These are phyloP conservation scores for Styphnolobium japonicum DNA, from an alignment of 306 rosid genomes.

Conservation along the genomic window DNA sequence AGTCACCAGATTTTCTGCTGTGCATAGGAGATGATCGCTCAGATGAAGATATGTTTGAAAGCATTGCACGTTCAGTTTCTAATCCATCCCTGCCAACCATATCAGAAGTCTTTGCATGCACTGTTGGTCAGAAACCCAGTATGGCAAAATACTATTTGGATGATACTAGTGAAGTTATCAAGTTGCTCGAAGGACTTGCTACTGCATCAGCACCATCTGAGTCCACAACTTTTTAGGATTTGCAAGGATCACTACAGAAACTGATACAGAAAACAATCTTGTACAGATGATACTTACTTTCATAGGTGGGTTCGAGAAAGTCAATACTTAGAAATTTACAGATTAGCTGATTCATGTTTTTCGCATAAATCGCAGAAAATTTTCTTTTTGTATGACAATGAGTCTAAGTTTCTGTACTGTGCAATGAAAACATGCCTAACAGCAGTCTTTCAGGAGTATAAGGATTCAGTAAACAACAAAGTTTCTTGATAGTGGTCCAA, in stretches of 20 bases:
- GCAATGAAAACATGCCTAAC: slow-evolving; percentile 25
- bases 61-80: slow-evolving; percentile 39
- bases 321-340: slow-evolving; percentile 42
- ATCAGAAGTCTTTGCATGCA: slow-evolving; percentile 57
- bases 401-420: slow-evolving; percentile 10
- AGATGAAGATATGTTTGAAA: slow-evolving; percentile 73
- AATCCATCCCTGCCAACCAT: slow-evolving; percentile 38
- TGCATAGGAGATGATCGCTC: slow-evolving; percentile 79
- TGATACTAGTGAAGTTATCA: slow-evolving; percentile 57
- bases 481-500: slow-evolving; percentile 5
- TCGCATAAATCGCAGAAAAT: slow-evolving; percentile 16
- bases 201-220: slow-evolving; percentile 26
- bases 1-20: slow-evolving; percentile 61
- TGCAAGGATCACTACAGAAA: slow-evolving; percentile 32
- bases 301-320: slow-evolving; percentile 28
- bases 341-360: slow-evolving; percentile 40
- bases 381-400: neutral
- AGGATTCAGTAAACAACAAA: slow-evolving; percentile 3
- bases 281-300: slow-evolving; percentile 42
- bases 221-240: neutral
- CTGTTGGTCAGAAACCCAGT: slow-evolving; percentile 75
- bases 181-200: slow-evolving; percentile 53
- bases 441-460: neutral
- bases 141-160: slow-evolving; percentile 74
- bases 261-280: slow-evolving; percentile 27